Conservation (phyloP, 306 rosid genomes). For the Hippophae rhamnoides region DNA sequence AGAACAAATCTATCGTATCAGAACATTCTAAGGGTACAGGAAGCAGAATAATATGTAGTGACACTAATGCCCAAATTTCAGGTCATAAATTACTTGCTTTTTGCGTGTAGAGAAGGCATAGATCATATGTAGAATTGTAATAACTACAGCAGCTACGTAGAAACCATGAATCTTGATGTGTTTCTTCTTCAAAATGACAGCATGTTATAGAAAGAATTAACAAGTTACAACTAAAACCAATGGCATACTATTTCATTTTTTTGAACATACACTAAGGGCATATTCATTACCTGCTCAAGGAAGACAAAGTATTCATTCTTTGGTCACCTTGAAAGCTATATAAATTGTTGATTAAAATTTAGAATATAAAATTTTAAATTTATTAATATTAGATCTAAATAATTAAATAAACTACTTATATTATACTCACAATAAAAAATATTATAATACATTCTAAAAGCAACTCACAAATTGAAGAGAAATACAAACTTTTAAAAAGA, state of each 20-base stretch:
- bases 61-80: not conserved
- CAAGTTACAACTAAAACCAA: not conserved
- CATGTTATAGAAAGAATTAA: slow-evolving; percentile 14
- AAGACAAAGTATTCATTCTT: slow-evolving; percentile 39
- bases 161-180: slow-evolving; percentile 43
- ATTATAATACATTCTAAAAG: too few relatives aligned
- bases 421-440: too few relatives aligned
- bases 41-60: slow-evolving; percentile 13
- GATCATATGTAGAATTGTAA: slow-evolving; percentile 3
- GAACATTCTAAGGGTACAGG: slow-evolving; percentile 10
- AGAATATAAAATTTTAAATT: too few relatives aligned
- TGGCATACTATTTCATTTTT: not conserved
- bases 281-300: slow-evolving; percentile 31
- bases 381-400: too few relatives aligned
- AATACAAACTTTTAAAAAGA: too few relatives aligned
- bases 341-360: slow-evolving; percentile 15
- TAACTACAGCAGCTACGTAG: slow-evolving; percentile 13
- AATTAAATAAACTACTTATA: too few relatives aligned
- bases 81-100: slow-evolving; percentile 16
- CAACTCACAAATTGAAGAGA: too few relatives aligned
- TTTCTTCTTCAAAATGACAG: slow-evolving; percentile 44
- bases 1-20: not conserved
- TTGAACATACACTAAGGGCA: not conserved
- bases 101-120: slow-evolving; percentile 8
- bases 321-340: slow-evolving; percentile 43